These are phyloP conservation scores for Saccharomycopsis oosterbeekiorum DNA, from an alignment of 805 yeast species.

Conservation along the genomic window DNA sequence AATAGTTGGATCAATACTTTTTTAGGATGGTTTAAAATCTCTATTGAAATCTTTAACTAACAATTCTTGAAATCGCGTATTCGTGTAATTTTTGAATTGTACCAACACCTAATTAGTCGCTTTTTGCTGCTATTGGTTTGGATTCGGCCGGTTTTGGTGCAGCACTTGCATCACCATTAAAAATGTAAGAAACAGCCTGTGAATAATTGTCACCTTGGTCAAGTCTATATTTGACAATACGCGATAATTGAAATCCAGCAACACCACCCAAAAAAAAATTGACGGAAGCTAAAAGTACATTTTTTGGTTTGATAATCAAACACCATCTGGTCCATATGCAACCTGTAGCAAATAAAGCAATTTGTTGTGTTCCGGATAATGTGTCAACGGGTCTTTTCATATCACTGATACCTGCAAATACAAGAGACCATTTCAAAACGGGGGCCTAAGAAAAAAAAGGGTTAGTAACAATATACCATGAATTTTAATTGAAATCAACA, in stretches of 20 bases:
- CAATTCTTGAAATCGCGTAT: background rate
- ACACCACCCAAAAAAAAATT: constrained; percentile 88
- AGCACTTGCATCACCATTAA: constrained; percentile 34
- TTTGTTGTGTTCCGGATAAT: constrained; percentile 60
- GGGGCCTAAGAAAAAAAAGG: constrained; percentile 15
- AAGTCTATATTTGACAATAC: constrained; percentile 62
- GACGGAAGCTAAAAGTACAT: constrained; percentile 79
- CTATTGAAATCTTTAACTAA: too few relatives aligned
- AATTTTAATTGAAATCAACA: too few relatives aligned
- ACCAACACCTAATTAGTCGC: background rate
- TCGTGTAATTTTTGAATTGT: background rate
- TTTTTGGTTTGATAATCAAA: constrained; percentile 82
- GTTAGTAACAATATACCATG: constrained; percentile 1
- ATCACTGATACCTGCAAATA: constrained; percentile 85
- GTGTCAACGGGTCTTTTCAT: constrained; percentile 84
- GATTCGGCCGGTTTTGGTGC: background rate
- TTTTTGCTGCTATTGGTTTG: background rate
- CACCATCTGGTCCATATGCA: constrained; percentile 98
- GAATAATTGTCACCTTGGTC: constrained; percentile 49
- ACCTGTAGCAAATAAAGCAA: constrained; percentile 83
- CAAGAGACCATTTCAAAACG: constrained; percentile 64
- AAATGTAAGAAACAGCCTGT: constrained; percentile 50
- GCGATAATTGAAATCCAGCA: constrained; percentile 71
- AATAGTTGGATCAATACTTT: too few relatives aligned
- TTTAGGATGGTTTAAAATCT: too few relatives aligned